Evolutionary conservation across 495 filamentous ascomycete genomes (phyloP).

Genomic region (Mycothermus thermophilus): DNA sequence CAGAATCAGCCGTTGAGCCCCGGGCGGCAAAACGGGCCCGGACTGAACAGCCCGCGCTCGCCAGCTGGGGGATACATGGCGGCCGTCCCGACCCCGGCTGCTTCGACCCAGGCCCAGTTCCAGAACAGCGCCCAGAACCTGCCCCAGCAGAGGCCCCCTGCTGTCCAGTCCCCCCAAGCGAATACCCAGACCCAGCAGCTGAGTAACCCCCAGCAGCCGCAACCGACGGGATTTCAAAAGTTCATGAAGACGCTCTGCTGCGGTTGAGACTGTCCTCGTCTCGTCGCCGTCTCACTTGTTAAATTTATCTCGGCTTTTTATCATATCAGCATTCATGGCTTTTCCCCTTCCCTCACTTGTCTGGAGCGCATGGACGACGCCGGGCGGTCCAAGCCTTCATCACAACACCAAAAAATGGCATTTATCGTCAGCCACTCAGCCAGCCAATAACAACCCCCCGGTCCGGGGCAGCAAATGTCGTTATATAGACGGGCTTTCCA

Average conservation of each 20-base stretch:
- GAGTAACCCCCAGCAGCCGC: slow-evolving; percentile 30
- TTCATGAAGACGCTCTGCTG: slow-evolving; percentile 75
- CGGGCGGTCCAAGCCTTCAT: no score
- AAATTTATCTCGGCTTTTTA: no score
- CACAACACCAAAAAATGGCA: no score
- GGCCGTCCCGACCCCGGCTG: slow-evolving; percentile 49
- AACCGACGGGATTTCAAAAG: slow-evolving; percentile 50
- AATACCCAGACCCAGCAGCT: slow-evolving; percentile 27
- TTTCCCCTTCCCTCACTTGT: no score
- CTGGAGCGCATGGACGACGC: no score
- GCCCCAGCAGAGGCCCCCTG: slow-evolving; percentile 44
- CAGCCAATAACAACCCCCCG: no score
- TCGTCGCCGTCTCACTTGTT: no score
- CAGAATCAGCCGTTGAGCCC: slow-evolving; percentile 70
- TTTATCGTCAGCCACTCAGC: no score
- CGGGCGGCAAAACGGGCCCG: slow-evolving; percentile 69
- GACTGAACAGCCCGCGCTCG: slow-evolving; percentile 60
- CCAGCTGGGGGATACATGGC: slow-evolving; percentile 53
- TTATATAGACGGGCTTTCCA: slow-evolving; percentile 14
- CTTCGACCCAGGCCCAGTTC: slow-evolving; percentile 81
- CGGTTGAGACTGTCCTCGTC: no score
- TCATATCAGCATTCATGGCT: no score
- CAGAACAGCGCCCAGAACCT: slow-evolving; percentile 80
- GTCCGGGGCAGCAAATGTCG: no score
- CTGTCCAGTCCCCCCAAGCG: slow-evolving; percentile 33